phyloP scores from a whole-genome alignment of 163 green algal species.

The Volvox carteri region DNA sequence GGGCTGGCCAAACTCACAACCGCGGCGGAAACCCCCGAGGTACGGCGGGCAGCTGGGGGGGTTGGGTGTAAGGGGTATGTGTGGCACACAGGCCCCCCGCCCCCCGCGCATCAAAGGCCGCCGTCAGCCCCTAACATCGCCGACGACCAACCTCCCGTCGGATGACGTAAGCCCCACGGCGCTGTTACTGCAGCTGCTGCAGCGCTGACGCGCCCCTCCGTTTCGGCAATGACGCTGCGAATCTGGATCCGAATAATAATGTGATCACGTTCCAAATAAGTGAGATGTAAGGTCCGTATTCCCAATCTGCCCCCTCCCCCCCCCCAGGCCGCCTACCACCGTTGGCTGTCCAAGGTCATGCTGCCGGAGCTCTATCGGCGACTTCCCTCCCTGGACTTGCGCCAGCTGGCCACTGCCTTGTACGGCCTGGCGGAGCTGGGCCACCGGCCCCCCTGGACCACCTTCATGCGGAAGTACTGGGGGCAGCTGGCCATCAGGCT shows the following conservation, averaged over 20 bases:
- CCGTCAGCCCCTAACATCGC: too few species aligned
- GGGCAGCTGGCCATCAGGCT: background rate
- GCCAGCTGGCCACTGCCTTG: constrained; percentile 33
- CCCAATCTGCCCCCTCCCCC: background rate
- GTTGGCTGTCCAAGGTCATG: constrained; percentile 15
- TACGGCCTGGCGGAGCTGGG: constrained; percentile 34
- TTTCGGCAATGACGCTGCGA: too few species aligned
- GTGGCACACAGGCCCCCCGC: background rate
- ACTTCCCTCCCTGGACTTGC: background rate
- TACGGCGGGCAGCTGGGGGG: background rate
- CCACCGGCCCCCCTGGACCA: background rate
- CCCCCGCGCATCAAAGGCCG: background rate
- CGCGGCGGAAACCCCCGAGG: background rate
- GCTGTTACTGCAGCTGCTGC: too few species aligned
- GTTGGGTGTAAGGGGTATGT: background rate
- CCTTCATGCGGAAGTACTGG: constrained; percentile 24
- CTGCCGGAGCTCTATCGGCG: constrained; percentile 37
- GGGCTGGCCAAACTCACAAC: constrained; percentile 22
- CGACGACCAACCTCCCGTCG: too few species aligned
- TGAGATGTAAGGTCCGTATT: too few species aligned
- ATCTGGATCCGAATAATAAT: too few species aligned
- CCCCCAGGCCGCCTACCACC: background rate
- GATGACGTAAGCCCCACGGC: too few species aligned
- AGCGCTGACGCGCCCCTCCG: too few species aligned
- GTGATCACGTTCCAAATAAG: too few species aligned